phyloP scores from a whole-genome alignment of 2,329 filamentous ascomycete genomes.

The Knufia fluminis region DNA sequence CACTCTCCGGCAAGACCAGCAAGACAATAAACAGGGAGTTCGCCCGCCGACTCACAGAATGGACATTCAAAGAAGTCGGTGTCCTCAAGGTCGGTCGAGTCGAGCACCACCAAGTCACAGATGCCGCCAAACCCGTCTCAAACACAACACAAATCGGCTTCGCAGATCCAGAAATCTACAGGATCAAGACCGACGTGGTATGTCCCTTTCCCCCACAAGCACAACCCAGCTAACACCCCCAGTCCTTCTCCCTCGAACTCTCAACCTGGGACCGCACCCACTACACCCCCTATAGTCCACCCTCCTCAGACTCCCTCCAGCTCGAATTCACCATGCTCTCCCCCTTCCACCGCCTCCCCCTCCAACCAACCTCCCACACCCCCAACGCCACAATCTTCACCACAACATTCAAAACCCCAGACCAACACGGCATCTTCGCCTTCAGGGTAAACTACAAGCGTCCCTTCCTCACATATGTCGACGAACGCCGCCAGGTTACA shows the following conservation, averaged over 20 bases:
- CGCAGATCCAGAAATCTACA: slow-evolving; percentile 76
- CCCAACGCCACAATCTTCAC: slow-evolving; percentile 64
- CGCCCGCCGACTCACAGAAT: slow-evolving; percentile 74
- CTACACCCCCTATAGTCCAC: slow-evolving; percentile 64
- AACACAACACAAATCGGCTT: slow-evolving; percentile 39
- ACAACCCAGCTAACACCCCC: slow-evolving; percentile 7
- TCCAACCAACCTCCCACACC: slow-evolving; percentile 50
- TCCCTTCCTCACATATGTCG: slow-evolving; percentile 77
- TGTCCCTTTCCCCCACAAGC: slow-evolving; percentile 34
- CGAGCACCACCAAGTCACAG: slow-evolving; percentile 56
- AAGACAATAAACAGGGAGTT: slow-evolving; percentile 76
- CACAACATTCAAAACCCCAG: slow-evolving; percentile 70
- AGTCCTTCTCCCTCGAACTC: slow-evolving; percentile 80
- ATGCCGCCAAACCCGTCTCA: slow-evolving; percentile 42
- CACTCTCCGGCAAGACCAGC: slow-evolving; percentile 44
- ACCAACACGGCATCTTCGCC: slow-evolving; percentile 99
- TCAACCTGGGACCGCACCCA: slow-evolving; percentile 73
- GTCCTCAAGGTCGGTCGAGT: slow-evolving; percentile 77
- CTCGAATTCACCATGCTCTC: slow-evolving; percentile 99
- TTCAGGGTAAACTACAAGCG: slow-evolving; percentile 97
- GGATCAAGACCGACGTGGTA: slow-evolving; percentile 95
- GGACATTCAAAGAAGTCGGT: slow-evolving; percentile 91
- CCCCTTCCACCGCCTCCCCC: slow-evolving; percentile 81
- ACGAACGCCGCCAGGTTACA: slow-evolving; percentile 91
- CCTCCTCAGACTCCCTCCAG: slow-evolving; percentile 65